Conservation (phyloP, 2,329 filamentous ascomycete genomes). For the Allantophomopsis lycopodina region DNA sequence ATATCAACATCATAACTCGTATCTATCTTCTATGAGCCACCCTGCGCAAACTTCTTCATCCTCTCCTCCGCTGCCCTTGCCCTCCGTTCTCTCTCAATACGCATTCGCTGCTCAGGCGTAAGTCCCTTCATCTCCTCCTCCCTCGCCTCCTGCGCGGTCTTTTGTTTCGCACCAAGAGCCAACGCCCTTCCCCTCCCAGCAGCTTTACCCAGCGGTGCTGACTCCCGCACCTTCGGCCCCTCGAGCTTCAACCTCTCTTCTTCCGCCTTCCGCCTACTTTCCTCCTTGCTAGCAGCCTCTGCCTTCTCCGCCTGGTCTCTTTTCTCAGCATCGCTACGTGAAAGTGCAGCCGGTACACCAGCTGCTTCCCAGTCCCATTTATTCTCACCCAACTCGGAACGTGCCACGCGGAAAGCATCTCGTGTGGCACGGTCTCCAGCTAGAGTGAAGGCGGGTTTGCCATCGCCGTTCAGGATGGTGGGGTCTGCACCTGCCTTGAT, state of each 20-base stretch:
- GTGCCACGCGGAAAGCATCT: constrained; percentile 82
- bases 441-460: constrained; percentile 78
- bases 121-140: constrained; percentile 76
- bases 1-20: too few species aligned
- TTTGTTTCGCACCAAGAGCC: constrained; percentile 43
- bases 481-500: constrained; percentile 66
- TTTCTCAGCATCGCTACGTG: constrained; percentile 55
- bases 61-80: constrained; percentile 87
- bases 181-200: constrained; percentile 33
- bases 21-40: neutral
- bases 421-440: constrained; percentile 74
- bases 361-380: constrained; percentile 70
- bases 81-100: constrained; percentile 75
- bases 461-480: constrained; percentile 53
- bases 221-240: constrained; percentile 39
- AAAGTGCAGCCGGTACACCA: constrained; percentile 58
- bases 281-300: constrained; percentile 54
- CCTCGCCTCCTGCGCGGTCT: constrained; percentile 67
- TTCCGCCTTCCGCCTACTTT: constrained; percentile 58
- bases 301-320: constrained; percentile 57
- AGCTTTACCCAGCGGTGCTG: constrained; percentile 17
- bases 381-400: constrained; percentile 64
- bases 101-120: constrained; percentile 75
- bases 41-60: constrained; percentile 44
- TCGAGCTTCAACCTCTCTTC: constrained; percentile 58